Evolutionary conservation across 768 basidiomycete genomes (phyloP), one percentile per base, ranked within the genome.

Genomic region (Psilocybe cubensis): DNA sequence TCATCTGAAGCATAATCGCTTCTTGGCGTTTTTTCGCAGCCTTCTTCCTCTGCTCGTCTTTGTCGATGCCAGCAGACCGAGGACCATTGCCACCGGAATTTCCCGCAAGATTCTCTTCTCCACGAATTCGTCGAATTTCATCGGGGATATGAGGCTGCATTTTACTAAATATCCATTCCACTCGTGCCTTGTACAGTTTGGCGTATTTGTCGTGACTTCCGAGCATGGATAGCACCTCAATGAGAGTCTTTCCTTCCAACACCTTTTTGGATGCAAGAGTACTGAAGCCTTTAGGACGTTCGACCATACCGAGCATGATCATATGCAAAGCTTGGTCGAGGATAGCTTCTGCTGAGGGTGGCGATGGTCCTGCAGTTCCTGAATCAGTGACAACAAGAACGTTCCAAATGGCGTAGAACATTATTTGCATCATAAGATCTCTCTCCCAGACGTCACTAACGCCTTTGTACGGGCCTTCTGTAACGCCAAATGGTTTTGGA

Each of bases 1-100:
- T 94, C 86, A 98, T 98, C 74, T 97, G 89, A 66, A 87, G 85
- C 94, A 99, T 92, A 66, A 99, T 92, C 0, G 91, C 89, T 58
- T 90, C 92, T 70, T 97, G 91, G n/a, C 96, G 80, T 11, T 86
- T 91, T 70, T 94, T 94, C 7, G 92, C 94, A 4, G 94, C 92
- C 25, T 79, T 80, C 68, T 92, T 93, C 78, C 89, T 91, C 41
- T 85, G 82, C 55, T 88, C 87, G 56, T 85, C 88, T 2, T 83
- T 72, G 58, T 88, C 83, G 21, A 77, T 66, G 0, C 74, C 70
- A 12, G 70, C 64, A 4, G 69, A 69, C 4, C 70, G 65, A 10
- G 68, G 65, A 25, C 81, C 75, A 2, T 75, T 67, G 6, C 81
- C 69, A 33, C 74, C 76, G 12, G 86, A 81, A 7, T 81, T 79